Conservation (phyloP, 352 stramenopile species). For the Stephanocyclus meneghinianus region DNA sequence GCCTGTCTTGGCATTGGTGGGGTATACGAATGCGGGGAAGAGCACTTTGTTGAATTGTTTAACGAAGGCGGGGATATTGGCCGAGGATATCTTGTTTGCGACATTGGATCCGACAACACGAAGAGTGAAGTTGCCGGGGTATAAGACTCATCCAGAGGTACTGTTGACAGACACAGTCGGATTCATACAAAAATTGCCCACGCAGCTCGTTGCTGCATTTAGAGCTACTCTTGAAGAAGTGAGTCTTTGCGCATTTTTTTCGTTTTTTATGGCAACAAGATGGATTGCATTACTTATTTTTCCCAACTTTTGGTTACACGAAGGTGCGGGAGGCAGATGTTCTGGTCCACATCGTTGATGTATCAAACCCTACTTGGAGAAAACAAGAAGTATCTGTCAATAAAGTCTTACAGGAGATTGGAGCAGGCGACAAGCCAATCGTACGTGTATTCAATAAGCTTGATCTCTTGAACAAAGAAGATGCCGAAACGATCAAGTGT, state of each 20-base stretch:
- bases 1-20: constrained; percentile 79
- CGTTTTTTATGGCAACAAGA: neutral
- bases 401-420: constrained; percentile 72
- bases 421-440: constrained; percentile 67
- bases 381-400: constrained; percentile 79
- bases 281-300: neutral
- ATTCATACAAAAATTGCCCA: constrained; percentile 89
- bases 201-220: constrained; percentile 87
- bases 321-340: constrained; percentile 80
- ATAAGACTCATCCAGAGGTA: constrained; percentile 85
- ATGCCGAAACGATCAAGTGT: constrained; percentile 70
- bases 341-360: constrained; percentile 86
- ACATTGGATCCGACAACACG: constrained; percentile 88
- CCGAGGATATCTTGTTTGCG: constrained; percentile 88
- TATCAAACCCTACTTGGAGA: constrained; percentile 73
- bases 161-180: constrained; percentile 88
- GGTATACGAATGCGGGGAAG: constrained; percentile 88
- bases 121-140: constrained; percentile 83
- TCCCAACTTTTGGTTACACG: neutral
- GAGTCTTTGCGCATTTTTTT: neutral
- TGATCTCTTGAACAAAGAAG: constrained; percentile 68
- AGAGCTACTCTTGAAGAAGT: constrained; percentile 87
- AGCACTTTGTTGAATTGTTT: constrained; percentile 86
- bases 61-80: constrained; percentile 84
- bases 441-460: constrained; percentile 83